Evolutionary conservation across 1,284 basidiomycete genomes (phyloP).

Genomic region (Erythrobasidium hasegawianum): DNA sequence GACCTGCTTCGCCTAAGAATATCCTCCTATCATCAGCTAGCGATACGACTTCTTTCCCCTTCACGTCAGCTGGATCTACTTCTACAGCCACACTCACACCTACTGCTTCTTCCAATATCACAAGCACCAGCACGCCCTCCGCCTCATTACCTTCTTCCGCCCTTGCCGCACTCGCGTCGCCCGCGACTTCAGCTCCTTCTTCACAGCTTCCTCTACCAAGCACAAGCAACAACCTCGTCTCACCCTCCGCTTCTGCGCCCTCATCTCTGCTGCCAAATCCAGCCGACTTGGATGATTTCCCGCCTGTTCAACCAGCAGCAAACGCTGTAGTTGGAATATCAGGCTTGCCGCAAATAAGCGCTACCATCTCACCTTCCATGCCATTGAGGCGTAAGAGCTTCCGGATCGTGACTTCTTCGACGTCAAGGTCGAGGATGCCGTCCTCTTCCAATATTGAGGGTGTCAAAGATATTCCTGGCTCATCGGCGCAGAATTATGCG

Average conservation of each 20-base stretch:
- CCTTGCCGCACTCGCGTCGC: background rate
- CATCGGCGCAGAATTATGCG: background rate
- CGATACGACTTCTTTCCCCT: background rate
- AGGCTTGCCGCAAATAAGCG: constrained; percentile 30
- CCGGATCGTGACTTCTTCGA: constrained; percentile 28
- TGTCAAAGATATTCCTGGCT: background rate
- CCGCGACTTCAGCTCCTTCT: constrained; percentile 1
- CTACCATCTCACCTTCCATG: constrained; percentile 32
- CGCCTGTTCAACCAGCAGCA: background rate
- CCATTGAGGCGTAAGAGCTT: constrained; percentile 34
- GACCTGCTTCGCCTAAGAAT: constrained; percentile 24
- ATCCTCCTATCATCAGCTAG: constrained; percentile 1
- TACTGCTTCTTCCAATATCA: background rate
- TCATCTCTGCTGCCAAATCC: constrained; percentile 13
- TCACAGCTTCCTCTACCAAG: background rate
- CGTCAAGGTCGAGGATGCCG: background rate
- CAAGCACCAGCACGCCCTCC: background rate
- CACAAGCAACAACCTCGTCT: background rate
- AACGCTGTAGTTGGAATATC: constrained; percentile 2
- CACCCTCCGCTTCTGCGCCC: constrained; percentile 30
- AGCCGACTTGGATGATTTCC: background rate
- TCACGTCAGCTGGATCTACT: background rate
- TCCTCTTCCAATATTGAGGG: constrained; percentile 11
- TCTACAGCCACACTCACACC: too few relatives aligned
- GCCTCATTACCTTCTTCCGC: constrained; percentile 9